Percentiles rank a stretch among this genome's conserved stretches.
These are phyloP conservation scores for Sphagnum fallax DNA, from an alignment of 228 moss, liverwort and hornwort genomes.

Conservation along the genomic window DNA sequence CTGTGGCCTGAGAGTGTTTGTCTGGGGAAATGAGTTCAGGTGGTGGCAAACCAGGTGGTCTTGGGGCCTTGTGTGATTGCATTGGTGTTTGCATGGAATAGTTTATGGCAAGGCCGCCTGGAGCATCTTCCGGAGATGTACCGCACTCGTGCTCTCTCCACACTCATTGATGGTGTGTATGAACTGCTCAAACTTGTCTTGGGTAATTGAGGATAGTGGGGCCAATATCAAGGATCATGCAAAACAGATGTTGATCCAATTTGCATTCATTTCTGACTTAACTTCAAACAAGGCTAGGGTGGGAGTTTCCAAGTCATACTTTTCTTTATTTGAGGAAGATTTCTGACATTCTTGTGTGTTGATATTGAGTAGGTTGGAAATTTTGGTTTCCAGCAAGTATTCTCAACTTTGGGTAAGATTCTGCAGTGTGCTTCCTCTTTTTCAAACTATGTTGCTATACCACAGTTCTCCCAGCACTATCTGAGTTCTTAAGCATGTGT, in stretches of 20 bases:
- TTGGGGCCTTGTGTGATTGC: conserved; percentile 75
- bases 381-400: conserved; percentile 92
- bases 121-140: conserved; percentile 61
- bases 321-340: not conserved
- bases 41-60: conserved; percentile 67
- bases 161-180: conserved; percentile 59
- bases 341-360: not conserved
- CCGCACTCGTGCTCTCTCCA: conserved; percentile 45
- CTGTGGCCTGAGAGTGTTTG: not conserved
- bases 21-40: conserved; percentile 28
- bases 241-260: not conserved
- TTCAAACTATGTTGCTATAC: no score
- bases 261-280: not conserved
- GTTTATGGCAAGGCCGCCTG: conserved; percentile 64
- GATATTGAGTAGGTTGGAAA: conserved; percentile 69
- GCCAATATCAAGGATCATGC: not conserved
- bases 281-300: not conserved
- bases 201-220: not conserved
- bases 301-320: not conserved
- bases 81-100: conserved; percentile 87
- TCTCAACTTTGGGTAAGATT: conserved; percentile 67
- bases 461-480: no score
- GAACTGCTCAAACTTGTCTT: not conserved
- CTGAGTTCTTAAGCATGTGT: no score
- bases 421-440: not conserved